Percentiles rank a stretch among this genome's conserved stretches.
phyloP scores from a whole-genome alignment of 2,329 filamentous ascomycete genomes.

The Phialemoniopsis sp. region DNA sequence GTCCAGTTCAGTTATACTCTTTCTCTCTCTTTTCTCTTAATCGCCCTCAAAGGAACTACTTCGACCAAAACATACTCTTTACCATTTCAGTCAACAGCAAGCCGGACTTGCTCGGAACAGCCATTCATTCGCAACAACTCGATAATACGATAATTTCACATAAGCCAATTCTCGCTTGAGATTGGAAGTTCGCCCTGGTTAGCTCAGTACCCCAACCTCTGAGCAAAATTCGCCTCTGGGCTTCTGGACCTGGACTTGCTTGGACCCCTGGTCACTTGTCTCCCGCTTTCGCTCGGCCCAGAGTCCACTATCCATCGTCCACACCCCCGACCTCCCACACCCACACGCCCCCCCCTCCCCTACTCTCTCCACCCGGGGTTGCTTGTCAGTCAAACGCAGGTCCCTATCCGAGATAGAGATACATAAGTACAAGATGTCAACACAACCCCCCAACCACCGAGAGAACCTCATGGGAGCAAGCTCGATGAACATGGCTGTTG shows the following conservation, averaged over 20 bases:
- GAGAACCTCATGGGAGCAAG: slow-evolving; percentile 44
- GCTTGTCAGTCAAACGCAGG: slow-evolving; percentile 33
- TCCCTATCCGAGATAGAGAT: slow-evolving; percentile 22
- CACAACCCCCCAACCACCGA: slow-evolving; percentile 58
- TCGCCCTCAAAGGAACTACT: slow-evolving; percentile 5
- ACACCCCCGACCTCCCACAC: slow-evolving; percentile 8
- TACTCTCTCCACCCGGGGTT: slow-evolving; percentile 15
- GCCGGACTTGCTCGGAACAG: slow-evolving; percentile 56
- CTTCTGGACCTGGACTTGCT: slow-evolving; percentile 22
- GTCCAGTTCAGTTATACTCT: slow-evolving; percentile 36
- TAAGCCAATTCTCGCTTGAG: slow-evolving; percentile 13
- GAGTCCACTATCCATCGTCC: slow-evolving; percentile 10
- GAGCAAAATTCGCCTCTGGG: slow-evolving; percentile 9
- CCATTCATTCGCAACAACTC: slow-evolving; percentile 37
- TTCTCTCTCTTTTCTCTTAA: slow-evolving; percentile 30
- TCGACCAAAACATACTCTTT: slow-evolving; percentile 7
- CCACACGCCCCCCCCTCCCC: slow-evolving; percentile 13
- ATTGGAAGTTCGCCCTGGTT: slow-evolving; percentile 25
- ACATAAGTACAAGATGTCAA: slow-evolving; percentile 59
- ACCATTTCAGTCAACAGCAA: slow-evolving; percentile 43
- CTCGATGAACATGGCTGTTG: slow-evolving; percentile 57
- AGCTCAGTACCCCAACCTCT: slow-evolving; percentile 23
- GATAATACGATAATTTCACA: slow-evolving; percentile 20
- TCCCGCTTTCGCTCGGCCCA: slow-evolving; percentile 38
- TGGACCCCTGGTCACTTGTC: slow-evolving; percentile 23